phyloP scores from a whole-genome alignment of 352 stramenopile species.

The Phytophthora hibernalis region DNA sequence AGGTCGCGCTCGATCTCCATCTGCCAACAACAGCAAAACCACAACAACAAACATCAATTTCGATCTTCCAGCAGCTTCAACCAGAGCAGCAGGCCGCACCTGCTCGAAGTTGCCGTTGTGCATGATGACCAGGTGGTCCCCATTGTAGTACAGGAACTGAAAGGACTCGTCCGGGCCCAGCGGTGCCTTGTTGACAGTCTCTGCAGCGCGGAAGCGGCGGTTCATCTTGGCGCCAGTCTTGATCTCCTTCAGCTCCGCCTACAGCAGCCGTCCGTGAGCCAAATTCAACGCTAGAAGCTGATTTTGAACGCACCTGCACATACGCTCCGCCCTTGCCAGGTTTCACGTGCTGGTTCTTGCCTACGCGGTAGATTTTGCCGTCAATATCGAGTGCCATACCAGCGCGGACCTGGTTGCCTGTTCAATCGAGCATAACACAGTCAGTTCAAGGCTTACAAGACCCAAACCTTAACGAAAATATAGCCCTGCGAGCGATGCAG shows the following conservation, averaged over 20 bases:
- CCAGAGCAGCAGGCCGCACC: conserved; percentile 38
- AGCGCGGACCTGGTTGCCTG: conserved; percentile 84
- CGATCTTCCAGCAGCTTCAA: conserved; percentile 2
- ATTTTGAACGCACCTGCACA: conserved; percentile 52
- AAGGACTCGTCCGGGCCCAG: conserved; percentile 76
- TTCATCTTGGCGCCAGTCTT: conserved; percentile 89
- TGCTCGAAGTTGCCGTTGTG: conserved; percentile 84
- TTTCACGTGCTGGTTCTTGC: conserved; percentile 88
- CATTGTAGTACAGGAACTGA: conserved; percentile 87
- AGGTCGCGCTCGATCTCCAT: conserved; percentile 77
- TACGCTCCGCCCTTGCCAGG: conserved; percentile 87
- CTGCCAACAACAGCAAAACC: conserved; percentile 32
- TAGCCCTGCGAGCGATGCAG: background rate
- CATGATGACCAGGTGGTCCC: conserved; percentile 85
- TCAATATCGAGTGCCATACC: conserved; percentile 88
- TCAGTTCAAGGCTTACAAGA: conserved; percentile 8
- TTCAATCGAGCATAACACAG: conserved; percentile 7
- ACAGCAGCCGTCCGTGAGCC: background rate
- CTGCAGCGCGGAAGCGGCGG: conserved; percentile 80
- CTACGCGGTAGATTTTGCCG: conserved; percentile 84
- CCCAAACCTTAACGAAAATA: background rate
- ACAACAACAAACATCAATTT: background rate
- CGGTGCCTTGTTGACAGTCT: conserved; percentile 82
- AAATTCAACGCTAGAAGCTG: background rate
- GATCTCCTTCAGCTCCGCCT: conserved; percentile 88